Evolutionary conservation across 1,284 basidiomycete genomes (phyloP).

Genomic region (Apiotrichum porosum): DNA sequence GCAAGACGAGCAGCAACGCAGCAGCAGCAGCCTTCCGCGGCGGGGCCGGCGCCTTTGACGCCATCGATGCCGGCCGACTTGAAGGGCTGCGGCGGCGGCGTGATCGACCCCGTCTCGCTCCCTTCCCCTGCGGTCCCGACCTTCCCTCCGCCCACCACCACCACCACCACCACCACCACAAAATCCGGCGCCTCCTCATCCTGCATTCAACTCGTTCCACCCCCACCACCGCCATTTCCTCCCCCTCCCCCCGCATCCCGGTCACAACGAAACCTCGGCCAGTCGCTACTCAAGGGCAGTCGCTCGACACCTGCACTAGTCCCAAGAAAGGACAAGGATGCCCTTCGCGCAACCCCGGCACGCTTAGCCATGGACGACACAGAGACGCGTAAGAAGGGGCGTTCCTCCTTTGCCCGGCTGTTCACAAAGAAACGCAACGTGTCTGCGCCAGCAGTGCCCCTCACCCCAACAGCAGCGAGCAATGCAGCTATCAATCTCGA

Average conservation of each 20-base stretch:
- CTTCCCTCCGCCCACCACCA: background rate
- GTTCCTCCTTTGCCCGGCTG: background rate
- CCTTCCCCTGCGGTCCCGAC: background rate
- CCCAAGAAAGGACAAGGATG: background rate
- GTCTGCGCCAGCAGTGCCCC: background rate
- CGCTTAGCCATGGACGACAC: slow-evolving; percentile 1
- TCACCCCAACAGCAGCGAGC: background rate
- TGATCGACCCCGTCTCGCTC: background rate
- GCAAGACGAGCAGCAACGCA: background rate
- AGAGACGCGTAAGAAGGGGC: background rate
- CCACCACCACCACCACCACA: background rate
- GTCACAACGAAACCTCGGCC: background rate
- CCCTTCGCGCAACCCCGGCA: background rate
- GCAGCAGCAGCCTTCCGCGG: background rate
- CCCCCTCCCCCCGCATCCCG: background rate
- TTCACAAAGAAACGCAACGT: background rate
- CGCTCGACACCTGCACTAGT: background rate
- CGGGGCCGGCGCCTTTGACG: background rate
- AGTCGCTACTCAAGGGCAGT: slow-evolving; percentile 1
- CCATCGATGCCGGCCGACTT: background rate
- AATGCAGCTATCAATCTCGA: background rate
- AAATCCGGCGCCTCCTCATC: background rate
- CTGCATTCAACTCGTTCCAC: background rate
- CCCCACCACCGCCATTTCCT: background rate
- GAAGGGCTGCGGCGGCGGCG: background rate